Base-by-base conservation (phyloP, 2,329 filamentous ascomycete species). In the Epichloe sp. region DNA sequence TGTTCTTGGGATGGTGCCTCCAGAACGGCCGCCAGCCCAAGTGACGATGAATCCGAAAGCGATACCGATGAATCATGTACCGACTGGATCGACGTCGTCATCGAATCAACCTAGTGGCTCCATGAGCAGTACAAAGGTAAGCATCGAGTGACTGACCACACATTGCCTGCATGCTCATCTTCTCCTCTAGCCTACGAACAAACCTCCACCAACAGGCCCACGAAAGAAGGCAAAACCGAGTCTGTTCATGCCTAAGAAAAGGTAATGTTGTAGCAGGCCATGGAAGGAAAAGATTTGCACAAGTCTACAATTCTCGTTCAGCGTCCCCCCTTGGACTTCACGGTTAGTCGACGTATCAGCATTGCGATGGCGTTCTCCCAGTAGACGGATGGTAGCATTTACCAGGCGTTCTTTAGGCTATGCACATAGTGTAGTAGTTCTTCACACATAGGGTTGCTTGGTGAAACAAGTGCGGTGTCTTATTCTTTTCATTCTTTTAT, bases 1-100 rank as follows among this genome's bases (percentile, higher is more conserved):
- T 51, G 70, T 74, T 19, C 63, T 78, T 44, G 74, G 74, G 6
- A 61, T 78, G 55, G 65, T 61, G 11, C 73, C 74, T 21, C 73
- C 73, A 6, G 66, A 71, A 53, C 64, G 72, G 38, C 68, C 69
- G 44, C 66, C 68, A 3, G 59, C 68, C 31, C 55, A 50, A 21
- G 47, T 54, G 43, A 44, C 36, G 40, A 38, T 41, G 19, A 53
- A 54, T 35, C 42, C 55, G 35, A 56, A 48, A 21, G 50, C 49
- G 40, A 56, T 15, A 19, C 23, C 53, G 31, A 53, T 47, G 45
- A 55, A 48, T 21, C 54, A 57, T 44, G 54, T n/a, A 35, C 23
- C 59, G 35, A 60, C 52, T 52, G 59, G 60, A 46, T 58, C 59
- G 42, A 55, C 54, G 23, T 45, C 54, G 37, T 52, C 52, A 40